phyloP scores from a whole-genome alignment of 495 filamentous ascomycete species.

The Lepraria neglecta region DNA sequence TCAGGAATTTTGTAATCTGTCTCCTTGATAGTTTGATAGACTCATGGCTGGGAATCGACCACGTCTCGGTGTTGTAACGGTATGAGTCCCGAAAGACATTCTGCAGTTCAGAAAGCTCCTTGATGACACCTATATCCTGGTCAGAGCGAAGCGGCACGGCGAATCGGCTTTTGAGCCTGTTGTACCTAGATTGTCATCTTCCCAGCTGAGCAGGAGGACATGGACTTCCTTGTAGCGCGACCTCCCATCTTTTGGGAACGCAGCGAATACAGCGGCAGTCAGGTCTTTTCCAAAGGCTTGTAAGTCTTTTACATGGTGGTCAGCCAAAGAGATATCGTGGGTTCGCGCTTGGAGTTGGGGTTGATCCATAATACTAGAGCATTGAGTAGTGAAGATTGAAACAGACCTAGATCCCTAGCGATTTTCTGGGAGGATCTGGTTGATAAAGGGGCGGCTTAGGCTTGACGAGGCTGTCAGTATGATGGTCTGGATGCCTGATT shows the following conservation, averaged over 20 bases:
- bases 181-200: conserved; percentile 31
- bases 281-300: conserved; percentile 4
- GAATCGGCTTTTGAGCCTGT: background rate
- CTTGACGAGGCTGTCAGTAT: too few relatives aligned
- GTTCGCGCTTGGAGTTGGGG: background rate
- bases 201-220: conserved; percentile 33
- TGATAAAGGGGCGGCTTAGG: too few relatives aligned
- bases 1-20: conserved; percentile 43
- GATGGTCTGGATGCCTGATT: too few relatives aligned
- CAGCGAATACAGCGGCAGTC: conserved; percentile 3
- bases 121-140: background rate
- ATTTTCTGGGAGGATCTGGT: too few relatives aligned
- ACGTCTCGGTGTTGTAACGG: conserved; percentile 43
- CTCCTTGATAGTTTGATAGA: conserved; percentile 46
- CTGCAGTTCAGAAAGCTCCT: conserved; percentile 40
- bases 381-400: background rate
- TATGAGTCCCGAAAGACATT: conserved; percentile 45
- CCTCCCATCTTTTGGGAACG: conserved; percentile 9
- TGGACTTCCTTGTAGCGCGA: conserved; percentile 23
- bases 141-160: background rate
- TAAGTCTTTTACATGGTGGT: conserved; percentile 15
- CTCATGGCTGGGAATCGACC: conserved; percentile 46
- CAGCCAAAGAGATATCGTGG: conserved; percentile 15
- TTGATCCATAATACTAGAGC: too few relatives aligned
- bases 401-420: too few relatives aligned